Evolutionary conservation across 345 rosid genomes (phyloP).

Genomic region (Carallia brachiata): DNA sequence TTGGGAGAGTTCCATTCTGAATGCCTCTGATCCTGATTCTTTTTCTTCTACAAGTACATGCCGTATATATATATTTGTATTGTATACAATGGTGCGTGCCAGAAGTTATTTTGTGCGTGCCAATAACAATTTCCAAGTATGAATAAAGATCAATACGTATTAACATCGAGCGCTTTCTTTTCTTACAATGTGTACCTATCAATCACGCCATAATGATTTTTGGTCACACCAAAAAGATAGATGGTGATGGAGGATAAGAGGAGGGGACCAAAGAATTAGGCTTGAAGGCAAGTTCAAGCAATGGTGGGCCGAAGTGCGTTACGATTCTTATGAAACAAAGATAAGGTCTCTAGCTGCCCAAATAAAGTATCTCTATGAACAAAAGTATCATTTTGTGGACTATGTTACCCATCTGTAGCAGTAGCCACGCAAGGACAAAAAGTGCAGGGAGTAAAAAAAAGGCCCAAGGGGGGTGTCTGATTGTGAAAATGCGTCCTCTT

Average conservation of each 20-base stretch:
- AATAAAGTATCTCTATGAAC: background rate
- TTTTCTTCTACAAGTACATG: conserved; percentile 30
- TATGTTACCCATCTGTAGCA: background rate
- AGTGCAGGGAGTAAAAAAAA: background rate
- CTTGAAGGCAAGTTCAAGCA: conserved; percentile 9
- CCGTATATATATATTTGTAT: conserved; percentile 37
- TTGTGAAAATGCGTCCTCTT: background rate
- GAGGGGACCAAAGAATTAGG: conserved; percentile 20
- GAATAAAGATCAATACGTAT: conserved; percentile 37
- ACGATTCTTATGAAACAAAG: background rate
- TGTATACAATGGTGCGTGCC: background rate
- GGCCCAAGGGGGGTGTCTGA: background rate
- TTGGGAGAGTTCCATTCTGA: conserved; percentile 12
- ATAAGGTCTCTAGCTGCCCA: background rate
- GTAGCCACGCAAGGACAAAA: conserved; percentile 3
- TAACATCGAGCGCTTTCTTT: conserved; percentile 15
- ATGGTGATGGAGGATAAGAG: background rate
- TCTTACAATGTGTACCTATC: background rate
- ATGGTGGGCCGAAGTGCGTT: conserved; percentile 12
- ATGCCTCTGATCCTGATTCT: conserved; percentile 31
- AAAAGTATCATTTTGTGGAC: background rate
- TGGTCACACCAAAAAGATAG: background rate
- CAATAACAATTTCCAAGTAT: conserved; percentile 8
- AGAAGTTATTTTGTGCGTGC: too few species aligned
- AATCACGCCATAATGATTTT: conserved; percentile 6